A percentile compares a stretch with the other conserved stretches of the same genome.
Evolutionary conservation across 2,329 filamentous ascomycete genomes (phyloP).

Genomic region (Epichloe brachyelytri): DNA sequence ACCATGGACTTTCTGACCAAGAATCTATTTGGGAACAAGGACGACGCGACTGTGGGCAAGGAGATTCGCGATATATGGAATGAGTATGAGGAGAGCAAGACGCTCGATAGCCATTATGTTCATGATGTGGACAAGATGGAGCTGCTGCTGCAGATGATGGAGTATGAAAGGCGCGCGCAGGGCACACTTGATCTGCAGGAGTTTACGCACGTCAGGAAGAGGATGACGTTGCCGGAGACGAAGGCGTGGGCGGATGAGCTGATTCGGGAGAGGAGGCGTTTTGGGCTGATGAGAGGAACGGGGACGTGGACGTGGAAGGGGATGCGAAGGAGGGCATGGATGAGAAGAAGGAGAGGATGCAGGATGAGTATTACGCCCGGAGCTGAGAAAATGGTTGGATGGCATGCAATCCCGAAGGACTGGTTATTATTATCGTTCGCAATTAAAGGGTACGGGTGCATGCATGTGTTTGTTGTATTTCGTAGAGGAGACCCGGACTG

Average conservation of each 20-base stretch:
- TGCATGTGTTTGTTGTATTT: not conserved
- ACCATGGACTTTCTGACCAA: slow-evolving; percentile 87
- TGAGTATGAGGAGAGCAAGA: slow-evolving; percentile 84
- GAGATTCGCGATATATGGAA: slow-evolving; percentile 77
- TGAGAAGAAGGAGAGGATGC: slow-evolving; percentile 24
- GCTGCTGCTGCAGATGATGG: slow-evolving; percentile 84
- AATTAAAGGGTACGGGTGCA: too few relatives aligned
- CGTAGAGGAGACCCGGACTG: not conserved
- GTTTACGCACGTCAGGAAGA: slow-evolving; percentile 66
- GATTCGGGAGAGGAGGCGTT: slow-evolving; percentile 62
- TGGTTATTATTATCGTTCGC: too few relatives aligned
- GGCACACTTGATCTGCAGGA: slow-evolving; percentile 66
- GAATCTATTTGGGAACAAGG: slow-evolving; percentile 58
- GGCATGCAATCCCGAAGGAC: too few relatives aligned
- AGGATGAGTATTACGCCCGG: slow-evolving; percentile 37
- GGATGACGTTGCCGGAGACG: slow-evolving; percentile 65
- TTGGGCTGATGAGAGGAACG: slow-evolving; percentile 45
- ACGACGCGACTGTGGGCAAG: slow-evolving; percentile 53
- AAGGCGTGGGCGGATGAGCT: slow-evolving; percentile 67
- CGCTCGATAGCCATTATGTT: slow-evolving; percentile 75
- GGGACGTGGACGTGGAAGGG: slow-evolving; percentile 32
- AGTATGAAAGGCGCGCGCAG: slow-evolving; percentile 70
- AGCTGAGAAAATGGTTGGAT: slow-evolving; percentile 4
- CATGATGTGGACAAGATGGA: slow-evolving; percentile 98
- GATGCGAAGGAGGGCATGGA: slow-evolving; percentile 20